Evolutionary conservation across 371 early-diverging fungal genomes (phyloP).

Genomic region (Mortierella sp.): DNA sequence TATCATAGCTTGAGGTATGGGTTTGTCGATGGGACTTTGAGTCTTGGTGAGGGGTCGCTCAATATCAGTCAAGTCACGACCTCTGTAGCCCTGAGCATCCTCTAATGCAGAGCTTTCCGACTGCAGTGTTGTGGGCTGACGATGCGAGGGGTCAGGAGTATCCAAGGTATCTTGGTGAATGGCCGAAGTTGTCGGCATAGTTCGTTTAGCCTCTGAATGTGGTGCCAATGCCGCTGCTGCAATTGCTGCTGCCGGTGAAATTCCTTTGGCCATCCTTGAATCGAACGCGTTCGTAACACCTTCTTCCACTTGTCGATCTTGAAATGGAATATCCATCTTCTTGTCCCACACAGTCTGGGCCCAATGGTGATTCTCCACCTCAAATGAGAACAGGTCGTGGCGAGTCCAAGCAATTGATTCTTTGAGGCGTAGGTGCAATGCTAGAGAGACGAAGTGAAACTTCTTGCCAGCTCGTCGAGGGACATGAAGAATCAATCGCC

Average conservation of each 20-base stretch:
- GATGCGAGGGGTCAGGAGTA: background rate
- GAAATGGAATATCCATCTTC: conserved; percentile 25
- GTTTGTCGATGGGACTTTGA: background rate
- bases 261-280: background rate
- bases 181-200: background rate
- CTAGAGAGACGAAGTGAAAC: conserved; percentile 52
- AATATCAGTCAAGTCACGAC: background rate
- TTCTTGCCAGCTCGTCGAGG: conserved; percentile 34
- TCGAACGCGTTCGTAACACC: background rate
- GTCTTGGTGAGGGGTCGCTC: background rate
- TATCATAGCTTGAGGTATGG: background rate
- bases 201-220: background rate
- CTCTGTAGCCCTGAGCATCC: background rate
- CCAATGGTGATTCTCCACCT: conserved; percentile 46
- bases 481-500: conserved; percentile 45
- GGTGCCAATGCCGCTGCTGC: background rate
- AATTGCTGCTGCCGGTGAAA: background rate
- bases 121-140: background rate
- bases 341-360: conserved; percentile 53
- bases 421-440: conserved; percentile 43
- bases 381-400: conserved; percentile 45
- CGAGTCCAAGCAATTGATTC: conserved; percentile 49
- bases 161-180: background rate
- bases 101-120: background rate
- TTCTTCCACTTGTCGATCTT: conserved; percentile 44